Evolutionary conservation across 768 basidiomycete species (phyloP).

Genomic region (Tremella yokohamensis): DNA sequence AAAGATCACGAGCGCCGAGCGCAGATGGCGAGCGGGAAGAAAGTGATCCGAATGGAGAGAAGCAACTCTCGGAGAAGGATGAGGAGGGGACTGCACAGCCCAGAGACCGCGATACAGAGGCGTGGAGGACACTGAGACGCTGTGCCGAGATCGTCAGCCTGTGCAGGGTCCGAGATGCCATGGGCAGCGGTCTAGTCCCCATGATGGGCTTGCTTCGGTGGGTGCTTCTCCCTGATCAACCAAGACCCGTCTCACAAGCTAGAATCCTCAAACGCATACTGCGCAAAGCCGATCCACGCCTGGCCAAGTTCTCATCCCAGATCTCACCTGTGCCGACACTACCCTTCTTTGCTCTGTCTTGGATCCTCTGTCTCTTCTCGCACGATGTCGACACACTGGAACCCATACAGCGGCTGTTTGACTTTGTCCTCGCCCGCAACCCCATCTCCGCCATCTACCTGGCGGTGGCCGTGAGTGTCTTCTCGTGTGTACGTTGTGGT

Average conservation of each 20-base stretch:
- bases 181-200: constrained; percentile 79
- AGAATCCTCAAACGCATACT: constrained; percentile 75
- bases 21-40: not conserved
- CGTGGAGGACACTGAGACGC: constrained; percentile 32
- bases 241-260: not conserved
- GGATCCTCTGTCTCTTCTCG: constrained; percentile 84
- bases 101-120: constrained; percentile 14
- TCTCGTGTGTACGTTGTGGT: not conserved
- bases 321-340: constrained; percentile 60
- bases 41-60: not conserved
- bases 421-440: constrained; percentile 77
- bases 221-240: constrained; percentile 9
- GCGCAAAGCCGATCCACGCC: constrained; percentile 65
- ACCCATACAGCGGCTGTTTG: constrained; percentile 86
- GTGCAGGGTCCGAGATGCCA: constrained; percentile 77
- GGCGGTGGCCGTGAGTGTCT: constrained; percentile 67
- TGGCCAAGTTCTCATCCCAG: constrained; percentile 68
- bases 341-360: constrained; percentile 84
- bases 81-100: too few species aligned
- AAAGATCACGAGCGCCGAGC: too few species aligned
- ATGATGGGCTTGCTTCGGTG: constrained; percentile 75
- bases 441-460: constrained; percentile 80
- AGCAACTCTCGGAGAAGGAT: too few species aligned
- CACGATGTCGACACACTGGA: constrained; percentile 88
- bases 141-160: constrained; percentile 67